A percentile compares a stretch with the other conserved stretches of the same genome.
phyloP scores from a whole-genome alignment of 306 rosid species.

The Lotus japonicus region DNA sequence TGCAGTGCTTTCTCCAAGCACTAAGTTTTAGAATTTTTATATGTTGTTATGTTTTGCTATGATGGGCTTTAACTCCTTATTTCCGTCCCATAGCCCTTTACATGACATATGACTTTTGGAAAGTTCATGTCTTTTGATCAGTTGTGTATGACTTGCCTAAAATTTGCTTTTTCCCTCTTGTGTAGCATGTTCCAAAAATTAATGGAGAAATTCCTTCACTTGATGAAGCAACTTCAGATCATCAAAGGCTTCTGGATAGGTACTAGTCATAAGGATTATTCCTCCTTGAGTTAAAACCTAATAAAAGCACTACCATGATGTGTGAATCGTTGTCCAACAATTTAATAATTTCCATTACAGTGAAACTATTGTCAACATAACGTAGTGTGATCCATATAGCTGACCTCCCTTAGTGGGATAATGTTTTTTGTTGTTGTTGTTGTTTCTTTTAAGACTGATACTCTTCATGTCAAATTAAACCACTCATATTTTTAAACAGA shows the following conservation, averaged over 20 bases:
- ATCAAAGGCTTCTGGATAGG: constrained; percentile 88
- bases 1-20: background rate
- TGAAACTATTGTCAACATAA: constrained; percentile 1
- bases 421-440: too few relatives aligned
- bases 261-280: constrained; percentile 20
- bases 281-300: background rate
- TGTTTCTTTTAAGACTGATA: background rate
- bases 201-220: constrained; percentile 89
- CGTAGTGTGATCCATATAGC: too few relatives aligned
- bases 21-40: background rate
- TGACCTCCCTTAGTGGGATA: too few relatives aligned
- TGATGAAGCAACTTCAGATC: constrained; percentile 90
- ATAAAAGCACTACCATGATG: background rate
- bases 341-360: background rate
- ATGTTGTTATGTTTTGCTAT: background rate
- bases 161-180: background rate
- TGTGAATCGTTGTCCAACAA: background rate
- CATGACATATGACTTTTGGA: background rate
- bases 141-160: background rate
- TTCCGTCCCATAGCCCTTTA: background rate
- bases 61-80: background rate
- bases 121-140: constrained; percentile 6
- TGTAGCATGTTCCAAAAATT: constrained; percentile 83
- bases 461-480: constrained; percentile 19
- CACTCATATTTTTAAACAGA: constrained; percentile 30